Base-by-base conservation (phyloP, 202 grass and related monocot genomes). In the Eragrostis tef region DNA sequence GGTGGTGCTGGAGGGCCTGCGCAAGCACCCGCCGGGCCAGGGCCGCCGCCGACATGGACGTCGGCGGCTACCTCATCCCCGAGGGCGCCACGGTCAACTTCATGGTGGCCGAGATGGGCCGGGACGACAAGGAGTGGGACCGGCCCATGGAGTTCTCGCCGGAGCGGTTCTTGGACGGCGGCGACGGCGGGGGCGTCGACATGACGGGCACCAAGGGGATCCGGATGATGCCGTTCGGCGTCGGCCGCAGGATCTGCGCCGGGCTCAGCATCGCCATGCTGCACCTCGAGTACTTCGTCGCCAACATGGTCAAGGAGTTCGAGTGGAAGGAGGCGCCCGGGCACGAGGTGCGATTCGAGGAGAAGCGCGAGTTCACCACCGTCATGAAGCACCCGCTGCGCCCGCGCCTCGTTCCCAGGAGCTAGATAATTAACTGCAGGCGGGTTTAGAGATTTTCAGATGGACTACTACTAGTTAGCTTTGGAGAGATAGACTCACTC, bases 281-380 rank as follows among this genome's bases (percentile, higher is more conserved):
- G 26, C 91, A 91, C 69, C 76, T 94, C 2, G 88, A 91, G 75
- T 91, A 82, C 72, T 94, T 91, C 41, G 88, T 94, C 1, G 91
- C 86, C 10, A 89, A 91, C 57, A 77, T 94, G 86, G 85, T 94
- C 0, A 86, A 31, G 51, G 91, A 87, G 86, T 87, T 88, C 80
- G 75, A 91, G 78, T 94, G 91, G 91, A 56, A 27, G 25, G 75
- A 79, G 56, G 85, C 67, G 9, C 17, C 61, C 0, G 91, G 74
- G 0, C 64, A 93, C 10, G 76, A 88, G 83, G 88, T 93, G 58
- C 75, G 90, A 56, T 84, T 94, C 56, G 42, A 64, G 1, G 86
- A 93, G 82, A 91, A 90, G 83, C 0, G 14, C 11, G 75, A 91
- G 86, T 94, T 94, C 84, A 86, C 85, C 16, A n/a, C 48, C 46